Evolutionary conservation across 2,329 filamentous ascomycete species (phyloP).

Genomic region (Fusarium paranaense): DNA sequence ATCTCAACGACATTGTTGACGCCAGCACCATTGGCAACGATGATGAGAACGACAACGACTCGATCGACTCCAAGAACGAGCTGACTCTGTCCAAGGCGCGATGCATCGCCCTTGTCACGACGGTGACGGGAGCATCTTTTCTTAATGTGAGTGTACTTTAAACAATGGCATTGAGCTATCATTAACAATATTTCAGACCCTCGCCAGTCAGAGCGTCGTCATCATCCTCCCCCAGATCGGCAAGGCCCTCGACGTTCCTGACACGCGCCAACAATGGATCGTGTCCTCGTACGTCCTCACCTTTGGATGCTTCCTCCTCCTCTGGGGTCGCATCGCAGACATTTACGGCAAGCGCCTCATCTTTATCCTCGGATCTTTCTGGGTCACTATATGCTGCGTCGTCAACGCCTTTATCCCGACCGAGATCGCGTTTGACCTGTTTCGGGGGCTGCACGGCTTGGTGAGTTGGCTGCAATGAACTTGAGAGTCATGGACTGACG

Average conservation of each 20-base stretch:
- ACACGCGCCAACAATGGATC: conserved; percentile 72
- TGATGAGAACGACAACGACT: conserved; percentile 29
- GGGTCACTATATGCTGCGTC: conserved; percentile 69
- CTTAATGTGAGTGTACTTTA: conserved; percentile 57
- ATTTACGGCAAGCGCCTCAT: conserved; percentile 74
- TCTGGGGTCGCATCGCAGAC: conserved; percentile 76
- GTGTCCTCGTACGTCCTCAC: conserved; percentile 74
- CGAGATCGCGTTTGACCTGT: conserved; percentile 75
- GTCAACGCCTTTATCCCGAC: conserved; percentile 73
- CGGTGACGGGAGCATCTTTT: conserved; percentile 66
- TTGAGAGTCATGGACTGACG: not conserved
- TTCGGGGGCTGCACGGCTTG: conserved; percentile 75
- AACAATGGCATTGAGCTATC: not conserved
- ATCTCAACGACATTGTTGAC: not conserved
- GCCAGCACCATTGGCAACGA: not conserved
- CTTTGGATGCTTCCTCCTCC: conserved; percentile 75
- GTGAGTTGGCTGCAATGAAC: conserved; percentile 27
- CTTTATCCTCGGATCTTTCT: conserved; percentile 73
- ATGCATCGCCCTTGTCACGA: conserved; percentile 66
- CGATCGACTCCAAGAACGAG: conserved; percentile 38
- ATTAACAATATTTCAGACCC: conserved; percentile 32
- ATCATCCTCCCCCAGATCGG: conserved; percentile 68
- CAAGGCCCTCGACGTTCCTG: conserved; percentile 65
- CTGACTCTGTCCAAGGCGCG: conserved; percentile 61
- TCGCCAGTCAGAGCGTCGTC: conserved; percentile 45